phyloP scores from a whole-genome alignment of 371 early-diverging fungal species.

The Sporodiniella umbellata region DNA sequence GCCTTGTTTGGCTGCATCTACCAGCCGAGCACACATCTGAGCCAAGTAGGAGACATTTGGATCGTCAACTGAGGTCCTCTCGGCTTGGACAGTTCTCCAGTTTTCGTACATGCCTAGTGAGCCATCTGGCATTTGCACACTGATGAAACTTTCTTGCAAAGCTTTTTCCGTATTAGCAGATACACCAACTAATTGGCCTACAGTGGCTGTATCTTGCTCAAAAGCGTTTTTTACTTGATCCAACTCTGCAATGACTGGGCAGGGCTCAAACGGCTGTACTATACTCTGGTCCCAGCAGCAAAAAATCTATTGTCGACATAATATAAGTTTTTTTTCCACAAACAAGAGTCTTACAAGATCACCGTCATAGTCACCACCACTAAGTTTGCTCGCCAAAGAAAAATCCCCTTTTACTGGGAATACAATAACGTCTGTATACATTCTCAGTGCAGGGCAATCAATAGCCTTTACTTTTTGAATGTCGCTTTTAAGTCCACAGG shows the following conservation, averaged over 20 bases:
- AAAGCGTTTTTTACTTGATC: slow-evolving; percentile 25
- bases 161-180: slow-evolving; percentile 7
- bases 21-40: slow-evolving; percentile 45
- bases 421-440: slow-evolving; percentile 42
- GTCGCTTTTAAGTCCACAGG: slow-evolving; percentile 43
- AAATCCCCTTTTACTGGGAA: slow-evolving; percentile 38
- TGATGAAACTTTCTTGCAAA: slow-evolving; percentile 29
- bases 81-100: slow-evolving; percentile 39
- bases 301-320: slow-evolving; percentile 49
- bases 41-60: slow-evolving; percentile 38
- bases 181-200: slow-evolving; percentile 11
- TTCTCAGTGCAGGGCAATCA: slow-evolving; percentile 28
- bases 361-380: slow-evolving; percentile 57
- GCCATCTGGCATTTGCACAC: slow-evolving; percentile 28
- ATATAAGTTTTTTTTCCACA: too few relatives aligned
- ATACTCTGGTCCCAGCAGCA: slow-evolving; percentile 52
- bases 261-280: slow-evolving; percentile 26
- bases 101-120: slow-evolving; percentile 38
- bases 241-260: slow-evolving; percentile 15
- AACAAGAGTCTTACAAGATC: slow-evolving; percentile 34
- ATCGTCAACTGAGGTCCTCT: slow-evolving; percentile 26
- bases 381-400: slow-evolving; percentile 40
- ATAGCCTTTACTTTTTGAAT: slow-evolving; percentile 44
- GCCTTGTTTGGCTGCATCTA: slow-evolving; percentile 53
- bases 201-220: slow-evolving; percentile 21